Conservation (phyloP, 2,329 filamentous ascomycete species). For the Alternaria sp. region DNA sequence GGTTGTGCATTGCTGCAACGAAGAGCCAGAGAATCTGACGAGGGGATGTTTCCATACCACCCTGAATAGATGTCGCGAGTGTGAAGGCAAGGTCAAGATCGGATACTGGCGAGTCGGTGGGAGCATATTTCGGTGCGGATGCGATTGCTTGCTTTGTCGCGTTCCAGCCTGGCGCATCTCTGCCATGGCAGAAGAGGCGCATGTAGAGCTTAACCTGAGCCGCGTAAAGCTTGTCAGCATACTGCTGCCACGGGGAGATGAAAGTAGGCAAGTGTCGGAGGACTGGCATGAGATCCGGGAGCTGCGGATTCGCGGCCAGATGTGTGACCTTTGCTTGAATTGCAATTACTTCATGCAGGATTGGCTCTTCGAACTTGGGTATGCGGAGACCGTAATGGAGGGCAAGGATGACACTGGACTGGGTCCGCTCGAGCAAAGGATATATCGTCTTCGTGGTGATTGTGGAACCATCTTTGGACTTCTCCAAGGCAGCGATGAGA, state of each 20-base stretch:
- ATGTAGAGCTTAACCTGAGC: slow-evolving; percentile 13
- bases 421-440: slow-evolving; percentile 13
- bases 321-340: slow-evolving; percentile 13
- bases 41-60: slow-evolving; percentile 17
- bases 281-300: slow-evolving; percentile 13
- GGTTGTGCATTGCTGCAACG: slow-evolving; percentile 4
- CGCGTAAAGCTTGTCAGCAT: slow-evolving; percentile 14
- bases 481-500: background rate
- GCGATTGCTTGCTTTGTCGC: slow-evolving; percentile 14
- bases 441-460: slow-evolving; percentile 12
- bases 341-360: slow-evolving; percentile 11
- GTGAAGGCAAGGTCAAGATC: slow-evolving; percentile 17
- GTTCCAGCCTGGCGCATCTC: slow-evolving; percentile 10
- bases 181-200: slow-evolving; percentile 10
- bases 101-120: background rate
- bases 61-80: slow-evolving; percentile 15
- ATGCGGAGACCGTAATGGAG: slow-evolving; percentile 18
- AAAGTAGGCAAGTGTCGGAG: slow-evolving; percentile 5
- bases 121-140: slow-evolving; percentile 8
- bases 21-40: slow-evolving; percentile 17
- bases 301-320: slow-evolving; percentile 15
- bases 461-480: slow-evolving; percentile 1
- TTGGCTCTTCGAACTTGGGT: slow-evolving; percentile 4
- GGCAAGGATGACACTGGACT: slow-evolving; percentile 15
- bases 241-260: slow-evolving; percentile 12